Base-by-base conservation (phyloP, 1,284 basidiomycete genomes). In the Heterobasidion irregulare region DNA sequence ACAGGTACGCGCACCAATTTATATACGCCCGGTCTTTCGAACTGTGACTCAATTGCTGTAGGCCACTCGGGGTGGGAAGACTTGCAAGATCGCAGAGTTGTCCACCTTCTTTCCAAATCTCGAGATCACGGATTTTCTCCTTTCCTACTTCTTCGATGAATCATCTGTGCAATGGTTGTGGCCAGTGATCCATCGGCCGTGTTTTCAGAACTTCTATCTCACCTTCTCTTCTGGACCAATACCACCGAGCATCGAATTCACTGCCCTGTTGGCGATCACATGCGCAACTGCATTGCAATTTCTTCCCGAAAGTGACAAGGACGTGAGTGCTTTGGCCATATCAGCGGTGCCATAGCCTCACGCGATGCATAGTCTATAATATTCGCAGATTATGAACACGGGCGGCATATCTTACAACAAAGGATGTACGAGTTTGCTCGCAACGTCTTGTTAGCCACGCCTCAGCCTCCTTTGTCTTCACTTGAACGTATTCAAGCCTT, bases 241-340 rank as follows among this genome's bases (percentile, higher is more conserved):
- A 19, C 57, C 60, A 7, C 63, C 63, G 6, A 56, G 50, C 36
- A 36, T 62, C 43, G 63, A 65, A 15, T 65, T 59, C 26, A 46
- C 64, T 12, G 60, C 62, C 1, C 55, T 64, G 10, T 52, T 65
- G 2, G 55, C 63, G 15, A 62, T 63, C 32, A 57, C 60, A 13
- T 63, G 62, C 49, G 62, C 63, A n/a, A 53, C 53, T 2, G 58
- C 63, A 13, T 55, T 65, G 52, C 63, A 65, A 44, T 64, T 62
- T 47, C 53, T 64, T 16, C 62, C 63, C 2, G 60, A 63, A 53
- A 59, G 44, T 12, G 53, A 58, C 16, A 48, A 65, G 46, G 63
- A 62, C 32, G 63, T 65, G 46, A 38, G 61, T 32, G 6, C 47
- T 19, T 33, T 36, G 44, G 33, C n/a, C 1, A 2, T 44, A 33